Evolutionary conservation across 2,329 filamentous ascomycete species (phyloP), one percentile per base, ranked within the genome.

Genomic region (Scytalidium lignicola): DNA sequence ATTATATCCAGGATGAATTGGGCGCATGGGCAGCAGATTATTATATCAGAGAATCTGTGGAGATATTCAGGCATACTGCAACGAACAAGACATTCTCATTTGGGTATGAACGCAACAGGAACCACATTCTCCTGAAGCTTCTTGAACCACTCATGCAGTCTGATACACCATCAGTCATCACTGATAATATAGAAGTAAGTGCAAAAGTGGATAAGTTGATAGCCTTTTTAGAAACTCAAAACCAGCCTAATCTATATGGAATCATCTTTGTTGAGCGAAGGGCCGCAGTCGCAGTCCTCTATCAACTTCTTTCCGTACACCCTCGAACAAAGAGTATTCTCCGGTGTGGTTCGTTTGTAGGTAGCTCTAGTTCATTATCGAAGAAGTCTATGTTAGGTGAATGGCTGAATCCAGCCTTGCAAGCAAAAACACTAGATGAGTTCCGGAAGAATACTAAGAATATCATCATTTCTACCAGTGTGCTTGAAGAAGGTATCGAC

Each of bases 241-340:
- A 74, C 2, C 64, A 72, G 1, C 64, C 71, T 0, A 65, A 72
- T 0, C 74, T 77, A 3, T 54, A 55, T 8, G 72, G 83, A 0
- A 82, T 91, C 15, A 67, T 90, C 0, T 91, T 91, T 55, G 86
- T 80, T 20, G 71, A 78, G 50, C 79, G 87, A 58, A 70, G 84
- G 45, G 74, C 74, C 1, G 82, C 79, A 0, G 83, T 82, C 1
- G 73, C 72, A 6, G 74, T 87, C 3, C 67, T 91, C 23, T 66
- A 74, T 2, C 72, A 82, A 42, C 37, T 63, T 4, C 64, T 90
- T 1, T 70, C 71, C 0, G 57, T 70, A 0, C 76, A 83, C 53
- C 76, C 83, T 0, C 53, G 57, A 1, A 67, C 76, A 13, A 63
- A 58, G n/a, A 52, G 62, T 4, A 73, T 66, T 20, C 82, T 79